A percentile compares a stretch with the other conserved stretches of the same genome.
Evolutionary conservation across 306 rosid species (phyloP).

Genomic region (Calophaca sinica): DNA sequence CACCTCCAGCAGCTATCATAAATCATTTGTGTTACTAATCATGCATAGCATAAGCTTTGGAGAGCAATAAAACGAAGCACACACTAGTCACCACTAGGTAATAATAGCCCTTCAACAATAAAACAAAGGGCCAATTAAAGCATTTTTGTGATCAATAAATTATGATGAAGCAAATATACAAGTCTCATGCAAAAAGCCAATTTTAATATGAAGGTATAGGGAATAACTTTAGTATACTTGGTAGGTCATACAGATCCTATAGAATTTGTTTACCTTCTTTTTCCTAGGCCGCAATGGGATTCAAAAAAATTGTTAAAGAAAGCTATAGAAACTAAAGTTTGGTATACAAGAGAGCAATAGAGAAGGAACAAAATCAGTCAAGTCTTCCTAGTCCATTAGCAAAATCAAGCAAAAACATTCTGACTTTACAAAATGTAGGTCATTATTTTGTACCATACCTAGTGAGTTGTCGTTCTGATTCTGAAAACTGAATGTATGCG

Average conservation of each 20-base stretch:
- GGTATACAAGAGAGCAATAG: not conserved
- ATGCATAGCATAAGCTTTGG: constrained; percentile 7
- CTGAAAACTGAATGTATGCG: constrained; percentile 57
- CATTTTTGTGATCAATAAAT: too few relatives aligned
- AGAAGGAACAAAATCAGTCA: constrained; percentile 3
- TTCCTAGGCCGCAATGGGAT: not conserved
- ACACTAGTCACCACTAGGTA: too few relatives aligned
- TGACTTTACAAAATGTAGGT: not conserved
- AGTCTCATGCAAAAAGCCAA: too few relatives aligned
- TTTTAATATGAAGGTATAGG: too few relatives aligned
- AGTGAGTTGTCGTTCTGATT: constrained; percentile 58
- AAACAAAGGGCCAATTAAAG: too few relatives aligned
- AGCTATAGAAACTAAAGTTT: constrained; percentile 5
- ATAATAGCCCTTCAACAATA: too few relatives aligned
- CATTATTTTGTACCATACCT: constrained; percentile 57
- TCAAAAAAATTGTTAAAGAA: not conserved
- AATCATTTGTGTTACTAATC: constrained; percentile 7
- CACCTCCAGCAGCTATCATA: constrained; percentile 68
- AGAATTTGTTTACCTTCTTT: too few relatives aligned
- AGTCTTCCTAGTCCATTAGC: not conserved
- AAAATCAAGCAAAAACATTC: constrained; percentile 9
- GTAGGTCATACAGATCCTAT: too few relatives aligned
- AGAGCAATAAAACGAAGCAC: not conserved
- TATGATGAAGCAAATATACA: too few relatives aligned
- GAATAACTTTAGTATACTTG: too few relatives aligned